phyloP scores from a whole-genome alignment of 2,329 filamentous ascomycete species.

The Hawksworthiomyces lignivorus region DNA sequence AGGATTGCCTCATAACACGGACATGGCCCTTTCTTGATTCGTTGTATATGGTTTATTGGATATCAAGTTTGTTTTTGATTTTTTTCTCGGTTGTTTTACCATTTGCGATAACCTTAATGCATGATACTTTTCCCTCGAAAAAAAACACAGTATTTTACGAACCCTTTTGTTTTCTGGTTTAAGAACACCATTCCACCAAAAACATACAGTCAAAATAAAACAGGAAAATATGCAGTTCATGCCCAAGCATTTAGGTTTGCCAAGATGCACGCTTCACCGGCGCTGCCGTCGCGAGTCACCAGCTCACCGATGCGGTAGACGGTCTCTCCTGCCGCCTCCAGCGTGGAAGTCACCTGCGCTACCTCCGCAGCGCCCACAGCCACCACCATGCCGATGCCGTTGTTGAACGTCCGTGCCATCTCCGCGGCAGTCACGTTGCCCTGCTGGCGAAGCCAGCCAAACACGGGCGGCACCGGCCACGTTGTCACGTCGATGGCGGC shows the following conservation, averaged over 20 bases:
- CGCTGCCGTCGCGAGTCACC: conserved; percentile 38
- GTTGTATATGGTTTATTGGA: neutral
- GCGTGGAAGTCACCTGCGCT: conserved; percentile 47
- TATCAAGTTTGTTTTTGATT: neutral
- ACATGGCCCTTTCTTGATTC: no score
- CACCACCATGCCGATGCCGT: conserved; percentile 90
- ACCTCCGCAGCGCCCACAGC: conserved; percentile 70
- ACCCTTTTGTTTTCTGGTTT: no score
- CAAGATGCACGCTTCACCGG: conserved; percentile 52
- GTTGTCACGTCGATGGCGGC: conserved; percentile 70
- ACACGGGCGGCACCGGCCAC: conserved; percentile 73
- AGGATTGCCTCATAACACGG: no score
- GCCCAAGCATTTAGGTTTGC: conserved; percentile 44
- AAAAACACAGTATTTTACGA: no score
- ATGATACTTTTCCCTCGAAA: no score
- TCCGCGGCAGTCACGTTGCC: conserved; percentile 68
- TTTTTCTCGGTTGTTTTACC: neutral
- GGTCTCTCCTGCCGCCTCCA: conserved; percentile 64
- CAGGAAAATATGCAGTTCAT: neutral
- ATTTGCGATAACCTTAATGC: no score
- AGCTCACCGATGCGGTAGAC: conserved; percentile 72
- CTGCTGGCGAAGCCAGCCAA: conserved; percentile 73
- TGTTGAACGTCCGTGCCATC: conserved; percentile 92
- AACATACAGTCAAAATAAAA: neutral
- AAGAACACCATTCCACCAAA: no score